A percentile compares a stretch with the other conserved stretches of the same genome.
Evolutionary conservation across 257 asterid species (phyloP).

Genomic region (Scutellaria minor): DNA sequence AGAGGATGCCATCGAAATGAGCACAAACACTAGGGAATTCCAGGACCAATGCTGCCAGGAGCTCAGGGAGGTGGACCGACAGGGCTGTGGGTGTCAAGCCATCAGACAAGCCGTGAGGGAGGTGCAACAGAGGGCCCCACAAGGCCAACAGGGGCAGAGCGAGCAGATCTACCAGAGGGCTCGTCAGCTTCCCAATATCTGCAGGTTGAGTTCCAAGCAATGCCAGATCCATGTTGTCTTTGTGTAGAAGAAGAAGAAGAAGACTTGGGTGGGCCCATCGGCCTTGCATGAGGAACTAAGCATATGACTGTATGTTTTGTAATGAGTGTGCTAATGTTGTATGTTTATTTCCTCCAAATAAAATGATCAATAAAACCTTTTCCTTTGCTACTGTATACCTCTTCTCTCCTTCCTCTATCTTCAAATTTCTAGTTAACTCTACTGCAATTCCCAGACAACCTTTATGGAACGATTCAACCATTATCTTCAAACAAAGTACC

Average conservation of each 20-base stretch:
- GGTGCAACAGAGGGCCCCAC: slow-evolving; percentile 25
- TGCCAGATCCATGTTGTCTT: slow-evolving; percentile 41
- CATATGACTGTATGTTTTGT: slow-evolving; percentile 11
- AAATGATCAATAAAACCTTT: slow-evolving; percentile 38
- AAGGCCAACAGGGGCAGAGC: background rate
- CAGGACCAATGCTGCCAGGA: slow-evolving; percentile 4
- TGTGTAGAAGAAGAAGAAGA: background rate
- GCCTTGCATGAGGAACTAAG: slow-evolving; percentile 15
- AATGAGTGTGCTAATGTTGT: background rate
- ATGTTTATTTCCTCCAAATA: slow-evolving; percentile 34
- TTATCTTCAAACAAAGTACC: slow-evolving; percentile 33
- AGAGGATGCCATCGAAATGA: slow-evolving; percentile 1
- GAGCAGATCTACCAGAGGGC: slow-evolving; percentile 43
- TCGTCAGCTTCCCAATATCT: slow-evolving; percentile 38
- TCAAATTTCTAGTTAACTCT: no score
- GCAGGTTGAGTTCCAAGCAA: slow-evolving; percentile 36
- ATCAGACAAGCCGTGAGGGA: slow-evolving; percentile 38
- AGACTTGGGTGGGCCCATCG: background rate
- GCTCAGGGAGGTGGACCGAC: slow-evolving; percentile 30
- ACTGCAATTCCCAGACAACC: no score
- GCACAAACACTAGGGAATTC: background rate
- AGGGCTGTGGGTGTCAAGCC: slow-evolving; percentile 51
- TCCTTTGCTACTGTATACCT: background rate
- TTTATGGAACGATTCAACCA: no score
- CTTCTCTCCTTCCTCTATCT: no score